Evolutionary conservation across 352 stramenopile species (phyloP).

Genomic region (Pythium dissotocum): DNA sequence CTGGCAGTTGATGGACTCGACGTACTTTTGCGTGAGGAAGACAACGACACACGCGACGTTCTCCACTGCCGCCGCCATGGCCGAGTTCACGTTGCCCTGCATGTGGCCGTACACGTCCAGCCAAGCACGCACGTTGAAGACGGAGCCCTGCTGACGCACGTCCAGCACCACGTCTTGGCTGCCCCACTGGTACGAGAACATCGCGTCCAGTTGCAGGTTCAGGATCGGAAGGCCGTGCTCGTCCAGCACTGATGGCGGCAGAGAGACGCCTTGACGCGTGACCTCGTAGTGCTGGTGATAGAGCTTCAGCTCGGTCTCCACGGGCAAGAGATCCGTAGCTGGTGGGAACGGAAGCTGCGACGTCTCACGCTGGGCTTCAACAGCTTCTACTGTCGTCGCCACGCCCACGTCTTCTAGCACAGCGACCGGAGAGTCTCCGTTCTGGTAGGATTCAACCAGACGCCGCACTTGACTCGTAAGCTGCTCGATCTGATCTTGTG

Average conservation of each 20-base stretch:
- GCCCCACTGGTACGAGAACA: constrained; percentile 67
- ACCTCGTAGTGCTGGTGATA: constrained; percentile 39
- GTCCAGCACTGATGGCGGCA: constrained; percentile 42
- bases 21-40: constrained; percentile 51
- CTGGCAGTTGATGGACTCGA: constrained; percentile 54
- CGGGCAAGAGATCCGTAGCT: constrained; percentile 25
- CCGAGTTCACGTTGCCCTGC: constrained; percentile 64
- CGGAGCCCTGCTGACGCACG: constrained; percentile 43
- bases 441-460: constrained; percentile 4
- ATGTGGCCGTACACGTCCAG: constrained; percentile 66
- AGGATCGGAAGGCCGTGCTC: constrained; percentile 36
- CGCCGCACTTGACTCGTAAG: constrained; percentile 2
- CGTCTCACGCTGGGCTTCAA: background rate
- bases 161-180: constrained; percentile 40
- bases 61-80: constrained; percentile 58
- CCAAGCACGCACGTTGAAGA: constrained; percentile 46
- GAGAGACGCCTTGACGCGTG: constrained; percentile 32
- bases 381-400: background rate
- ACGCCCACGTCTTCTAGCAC: constrained; percentile 14
- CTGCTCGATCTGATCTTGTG: background rate
- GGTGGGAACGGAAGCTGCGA: constrained; percentile 1
- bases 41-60: constrained; percentile 58
- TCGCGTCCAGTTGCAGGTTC: constrained; percentile 44
- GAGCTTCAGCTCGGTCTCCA: constrained; percentile 28
- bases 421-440: background rate